Conservation (phyloP, 2,329 filamentous ascomycete species). For the Aspergillus intermedius region DNA sequence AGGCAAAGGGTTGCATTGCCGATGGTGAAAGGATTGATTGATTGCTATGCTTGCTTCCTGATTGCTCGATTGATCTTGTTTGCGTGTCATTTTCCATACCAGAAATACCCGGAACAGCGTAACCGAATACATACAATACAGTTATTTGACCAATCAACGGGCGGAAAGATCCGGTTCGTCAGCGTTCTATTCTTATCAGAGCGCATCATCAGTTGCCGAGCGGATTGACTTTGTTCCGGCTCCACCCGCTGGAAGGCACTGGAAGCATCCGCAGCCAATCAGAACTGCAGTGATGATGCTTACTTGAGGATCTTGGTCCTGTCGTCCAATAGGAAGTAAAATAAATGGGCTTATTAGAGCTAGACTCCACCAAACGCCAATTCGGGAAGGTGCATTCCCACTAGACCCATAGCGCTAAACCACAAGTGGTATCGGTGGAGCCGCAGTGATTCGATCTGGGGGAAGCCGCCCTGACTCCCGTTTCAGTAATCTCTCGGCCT, state of each 20-base stretch:
- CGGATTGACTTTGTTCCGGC: background rate
- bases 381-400: conserved; percentile 17
- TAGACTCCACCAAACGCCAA: conserved; percentile 11
- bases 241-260: background rate
- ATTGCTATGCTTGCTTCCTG: too few relatives aligned
- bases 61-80: too few relatives aligned
- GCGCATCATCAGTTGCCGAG: too few relatives aligned
- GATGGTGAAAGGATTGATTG: too few relatives aligned
- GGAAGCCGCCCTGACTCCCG: conserved; percentile 8
- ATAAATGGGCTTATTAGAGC: conserved; percentile 24
- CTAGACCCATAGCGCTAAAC: conserved; percentile 17
- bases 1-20: too few relatives aligned
- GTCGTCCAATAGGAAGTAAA: conserved; percentile 14
- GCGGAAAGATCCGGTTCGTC: background rate
- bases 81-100: too few relatives aligned
- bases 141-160: background rate
- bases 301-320: conserved; percentile 5
- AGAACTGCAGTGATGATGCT: conserved; percentile 10
- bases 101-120: too few relatives aligned
- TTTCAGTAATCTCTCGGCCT: too few relatives aligned
- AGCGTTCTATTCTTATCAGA: background rate
- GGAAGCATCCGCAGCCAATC: conserved; percentile 10
- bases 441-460: conserved; percentile 22
- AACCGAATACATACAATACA: too few relatives aligned
- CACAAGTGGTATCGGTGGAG: conserved; percentile 23